Percentiles rank a stretch among this genome's conserved stretches.
Conservation (phyloP, 2,329 filamentous ascomycete genomes). For the Penicillium sp. region DNA sequence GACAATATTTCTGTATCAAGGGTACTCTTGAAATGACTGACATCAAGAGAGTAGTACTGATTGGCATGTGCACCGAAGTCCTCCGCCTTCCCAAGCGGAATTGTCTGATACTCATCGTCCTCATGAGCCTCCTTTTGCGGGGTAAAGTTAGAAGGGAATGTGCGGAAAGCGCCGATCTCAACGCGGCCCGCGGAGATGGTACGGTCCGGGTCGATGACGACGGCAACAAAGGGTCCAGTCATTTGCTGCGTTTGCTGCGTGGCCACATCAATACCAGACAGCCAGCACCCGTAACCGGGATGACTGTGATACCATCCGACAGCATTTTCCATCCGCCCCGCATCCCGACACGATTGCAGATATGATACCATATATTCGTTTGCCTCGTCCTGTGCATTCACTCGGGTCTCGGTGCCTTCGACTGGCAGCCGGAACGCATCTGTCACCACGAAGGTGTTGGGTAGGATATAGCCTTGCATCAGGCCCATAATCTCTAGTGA, state of each 20-base stretch:
- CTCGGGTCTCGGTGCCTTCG: slow-evolving; percentile 95
- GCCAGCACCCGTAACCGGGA: slow-evolving; percentile 96
- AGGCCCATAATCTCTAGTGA: slow-evolving; percentile 94
- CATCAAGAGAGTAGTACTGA: slow-evolving; percentile 86
- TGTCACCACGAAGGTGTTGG: slow-evolving; percentile 81
- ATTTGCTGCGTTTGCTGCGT: slow-evolving; percentile 88
- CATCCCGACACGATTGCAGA: slow-evolving; percentile 68
- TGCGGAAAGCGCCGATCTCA: slow-evolving; percentile 95
- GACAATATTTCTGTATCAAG: slow-evolving; percentile 85
- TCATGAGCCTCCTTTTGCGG: slow-evolving; percentile 49
- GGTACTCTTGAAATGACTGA: slow-evolving; percentile 91
- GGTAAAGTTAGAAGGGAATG: slow-evolving; percentile 74
- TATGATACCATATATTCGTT: slow-evolving; percentile 97
- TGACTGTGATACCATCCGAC: slow-evolving; percentile 99
- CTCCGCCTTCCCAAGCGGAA: slow-evolving; percentile 88
- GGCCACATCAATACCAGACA: slow-evolving; percentile 89
- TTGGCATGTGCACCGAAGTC: slow-evolving; percentile 92
- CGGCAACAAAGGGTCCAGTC: slow-evolving; percentile 87
- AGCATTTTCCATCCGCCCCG: slow-evolving; percentile 81
- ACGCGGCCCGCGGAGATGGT: slow-evolving; percentile 94
- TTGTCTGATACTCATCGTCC: slow-evolving; percentile 51
- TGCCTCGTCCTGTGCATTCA: slow-evolving; percentile 92
- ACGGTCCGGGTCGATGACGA: slow-evolving; percentile 94
- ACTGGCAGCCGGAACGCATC: slow-evolving; percentile 93
- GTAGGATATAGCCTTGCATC: slow-evolving; percentile 92